Base-by-base conservation (phyloP, 208 protist species). In the Crithidia mellificae region DNA sequence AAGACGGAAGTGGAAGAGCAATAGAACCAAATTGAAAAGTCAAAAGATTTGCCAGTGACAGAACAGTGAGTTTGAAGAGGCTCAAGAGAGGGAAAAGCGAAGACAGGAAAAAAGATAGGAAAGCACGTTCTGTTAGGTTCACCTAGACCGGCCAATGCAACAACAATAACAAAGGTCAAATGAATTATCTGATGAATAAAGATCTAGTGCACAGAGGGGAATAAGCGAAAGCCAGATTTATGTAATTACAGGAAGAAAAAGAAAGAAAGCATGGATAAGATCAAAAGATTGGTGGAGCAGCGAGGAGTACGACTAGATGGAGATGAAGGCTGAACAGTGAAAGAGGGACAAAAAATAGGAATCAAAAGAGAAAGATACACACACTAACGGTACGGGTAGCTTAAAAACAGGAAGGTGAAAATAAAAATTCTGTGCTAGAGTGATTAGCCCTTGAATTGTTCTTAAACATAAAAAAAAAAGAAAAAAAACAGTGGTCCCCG, bases 171-270 rank as follows among this genome's bases (percentile, higher is more conserved):
- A 27, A 51, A 51, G 22, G 8, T 6, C 2, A 36, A n/a, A 39
- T 15, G 5, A 36, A 63, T 29, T 6, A 63, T 29, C 2, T 19
- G 34, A 50, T 50, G 15, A 63, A 63, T 5, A 57, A 57, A 47
- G 47, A 22, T 7, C 19, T 36, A 47, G 8, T 55, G n/a, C 50
- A 38, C 50, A 38, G 38, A 47, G 36, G n/a, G 20, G 55, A 59
- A 46, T 34, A 68, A 51, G 46, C 46, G 46, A 51, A 51, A 17
- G 22, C 43, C n/a, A n/a, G n/a, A n/a, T n/a, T n/a, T n/a, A n/a
- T n/a, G n/a, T n/a, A n/a, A n/a, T n/a, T n/a, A 47, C 34, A 11
- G 7, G 7, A 47, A 47, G 4, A 57, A 15, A 58, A 22, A 30
- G 24, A 27, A 53, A 41, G 50, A 24, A 57, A 34, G 57, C 7